Evolutionary conservation across 352 stramenopile species (phyloP).

Genomic region (Pythium scleroteichum): DNA sequence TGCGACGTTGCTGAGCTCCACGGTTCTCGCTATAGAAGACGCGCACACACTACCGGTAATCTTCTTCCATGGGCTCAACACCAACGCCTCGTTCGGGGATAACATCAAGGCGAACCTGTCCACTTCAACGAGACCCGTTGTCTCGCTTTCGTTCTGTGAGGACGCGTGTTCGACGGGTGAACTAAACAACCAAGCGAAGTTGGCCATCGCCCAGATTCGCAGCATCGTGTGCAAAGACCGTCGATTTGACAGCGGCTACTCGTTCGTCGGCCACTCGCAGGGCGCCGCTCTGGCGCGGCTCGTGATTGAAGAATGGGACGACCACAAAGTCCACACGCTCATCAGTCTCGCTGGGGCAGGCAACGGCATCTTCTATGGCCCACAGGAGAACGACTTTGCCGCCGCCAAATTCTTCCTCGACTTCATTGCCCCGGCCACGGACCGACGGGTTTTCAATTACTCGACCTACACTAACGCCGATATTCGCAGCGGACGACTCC

Average conservation of each 20-base stretch:
- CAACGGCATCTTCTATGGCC: conserved; percentile 57
- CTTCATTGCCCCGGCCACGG: conserved; percentile 19
- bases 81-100: conserved; percentile 28
- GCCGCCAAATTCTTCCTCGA: conserved; percentile 36
- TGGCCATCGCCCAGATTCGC: conserved; percentile 48
- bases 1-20: too few relatives aligned
- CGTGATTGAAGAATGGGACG: conserved; percentile 55
- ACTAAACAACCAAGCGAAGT: conserved; percentile 34
- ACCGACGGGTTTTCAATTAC: conserved; percentile 34
- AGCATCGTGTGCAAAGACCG: conserved; percentile 31
- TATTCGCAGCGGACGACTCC: conserved; percentile 29
- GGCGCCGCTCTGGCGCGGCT: conserved; percentile 40
- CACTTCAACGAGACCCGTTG: conserved; percentile 32
- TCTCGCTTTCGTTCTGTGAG: conserved; percentile 40
- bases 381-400: conserved; percentile 33
- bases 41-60: conserved; percentile 36
- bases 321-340: conserved; percentile 47
- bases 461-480: conserved; percentile 28
- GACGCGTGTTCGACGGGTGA: conserved; percentile 34
- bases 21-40: too few relatives aligned
- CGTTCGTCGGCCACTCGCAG: conserved; percentile 51
- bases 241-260: conserved; percentile 44
- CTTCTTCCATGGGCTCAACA: conserved; percentile 52
- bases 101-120: conserved; percentile 43
- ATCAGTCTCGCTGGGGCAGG: conserved; percentile 46